Conservation (phyloP, 1,139 yeast species). For the Geotrichum reessii region DNA sequence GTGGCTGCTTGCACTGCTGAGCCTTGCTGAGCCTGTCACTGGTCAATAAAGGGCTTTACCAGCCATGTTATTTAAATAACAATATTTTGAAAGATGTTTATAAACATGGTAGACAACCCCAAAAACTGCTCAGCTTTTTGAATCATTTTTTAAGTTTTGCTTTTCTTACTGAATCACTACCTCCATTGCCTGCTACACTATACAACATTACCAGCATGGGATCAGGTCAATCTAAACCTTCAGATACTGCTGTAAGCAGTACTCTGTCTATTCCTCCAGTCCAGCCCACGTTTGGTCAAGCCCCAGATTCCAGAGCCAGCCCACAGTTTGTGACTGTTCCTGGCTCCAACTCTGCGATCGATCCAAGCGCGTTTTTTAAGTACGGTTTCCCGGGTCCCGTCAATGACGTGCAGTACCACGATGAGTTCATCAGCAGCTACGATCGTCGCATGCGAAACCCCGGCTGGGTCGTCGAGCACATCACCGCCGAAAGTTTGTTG, state of each 20-base stretch:
- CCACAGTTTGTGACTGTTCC: not conserved
- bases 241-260: not conserved
- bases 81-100: not conserved
- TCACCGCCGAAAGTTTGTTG: constrained; percentile 66
- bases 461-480: constrained; percentile 86
- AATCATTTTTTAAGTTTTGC: not conserved
- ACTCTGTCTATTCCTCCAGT: not conserved
- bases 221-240: constrained; percentile 14
- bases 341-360: not conserved
- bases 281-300: not conserved
- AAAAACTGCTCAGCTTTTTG: not conserved
- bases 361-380: constrained; percentile 48
- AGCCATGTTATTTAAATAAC: not conserved
- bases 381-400: constrained; percentile 95
- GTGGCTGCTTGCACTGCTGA: not conserved
- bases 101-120: not conserved
- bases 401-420: constrained; percentile 68
- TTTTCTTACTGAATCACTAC: not conserved
- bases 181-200: not conserved
- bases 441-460: constrained; percentile 85
- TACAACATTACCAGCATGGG: constrained; percentile 4
- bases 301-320: not conserved
- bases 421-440: constrained; percentile 78
- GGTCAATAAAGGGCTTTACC: not conserved
- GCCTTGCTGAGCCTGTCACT: not conserved